These are phyloP conservation scores for Limtongia smithiae DNA, from an alignment of 805 yeast genomes.

Conservation along the genomic window DNA sequence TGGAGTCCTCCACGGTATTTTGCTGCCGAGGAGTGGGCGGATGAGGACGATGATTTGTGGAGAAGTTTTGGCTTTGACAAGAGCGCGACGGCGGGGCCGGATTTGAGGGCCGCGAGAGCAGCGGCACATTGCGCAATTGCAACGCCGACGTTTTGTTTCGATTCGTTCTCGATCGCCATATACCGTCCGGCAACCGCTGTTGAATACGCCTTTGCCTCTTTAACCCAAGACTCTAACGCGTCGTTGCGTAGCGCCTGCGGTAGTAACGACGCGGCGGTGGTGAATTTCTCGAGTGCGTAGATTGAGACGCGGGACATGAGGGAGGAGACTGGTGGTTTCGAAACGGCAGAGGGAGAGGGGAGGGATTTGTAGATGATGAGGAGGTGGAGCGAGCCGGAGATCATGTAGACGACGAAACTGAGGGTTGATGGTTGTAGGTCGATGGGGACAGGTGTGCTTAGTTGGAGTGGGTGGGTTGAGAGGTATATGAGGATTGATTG, in stretches of 20 bases:
- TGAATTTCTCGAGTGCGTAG: conserved; percentile 35
- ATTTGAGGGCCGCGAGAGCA: conserved; percentile 28
- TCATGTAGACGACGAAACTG: conserved; percentile 27
- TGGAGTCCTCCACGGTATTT: conserved; percentile 5
- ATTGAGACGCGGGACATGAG: conserved; percentile 36
- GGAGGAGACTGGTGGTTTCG: conserved; percentile 29
- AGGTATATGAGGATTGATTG: conserved; percentile 31
- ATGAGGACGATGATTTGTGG: background rate
- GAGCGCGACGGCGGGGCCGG: conserved; percentile 7
- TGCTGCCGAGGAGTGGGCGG: background rate
- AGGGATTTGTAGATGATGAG: conserved; percentile 33
- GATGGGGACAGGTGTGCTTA: conserved; percentile 17
- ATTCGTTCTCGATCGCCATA: conserved; percentile 33
- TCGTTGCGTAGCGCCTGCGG: conserved; percentile 23
- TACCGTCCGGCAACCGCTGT: conserved; percentile 32
- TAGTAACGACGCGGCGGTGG: conserved; percentile 32
- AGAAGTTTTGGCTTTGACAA: conserved; percentile 1
- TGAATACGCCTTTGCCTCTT: conserved; percentile 30
- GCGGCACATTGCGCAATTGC: conserved; percentile 33
- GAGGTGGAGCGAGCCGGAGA: conserved; percentile 35
- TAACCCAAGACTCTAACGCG: conserved; percentile 30
- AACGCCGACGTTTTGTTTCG: conserved; percentile 32
- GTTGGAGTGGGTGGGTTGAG: conserved; percentile 17
- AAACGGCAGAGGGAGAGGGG: conserved; percentile 8
- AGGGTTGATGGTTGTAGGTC: conserved; percentile 32